Base-by-base conservation (phyloP, 441 rosid species). In the Melastoma candidum region DNA sequence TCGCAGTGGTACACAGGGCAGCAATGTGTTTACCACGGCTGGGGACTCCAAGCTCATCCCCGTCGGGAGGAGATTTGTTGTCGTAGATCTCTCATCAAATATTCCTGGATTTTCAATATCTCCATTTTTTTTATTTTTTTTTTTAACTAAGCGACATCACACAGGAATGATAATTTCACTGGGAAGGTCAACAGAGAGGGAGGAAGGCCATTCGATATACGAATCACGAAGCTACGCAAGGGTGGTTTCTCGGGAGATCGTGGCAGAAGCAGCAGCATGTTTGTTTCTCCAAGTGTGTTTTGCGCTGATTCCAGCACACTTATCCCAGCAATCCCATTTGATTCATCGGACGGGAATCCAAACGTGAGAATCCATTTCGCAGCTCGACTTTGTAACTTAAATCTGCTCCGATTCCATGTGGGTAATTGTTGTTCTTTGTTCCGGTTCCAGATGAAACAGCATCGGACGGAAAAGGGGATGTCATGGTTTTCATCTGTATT, bases 21-120 rank as follows among this genome's bases (percentile, higher is more conserved):
- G 62, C 95, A 87, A 59, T 87, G 93, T 64, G 95, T 83, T 1
- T 87, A 87, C 51, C 96, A 83, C 63, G 96, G 96, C 0, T 90
- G 90, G 95, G 3, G 77, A 77, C 53, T 83, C 96, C 57, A 83
- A 87, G 57, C 54, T 85, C 62, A 87, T 90, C 25, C 98, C 98
- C 85, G 47, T 84, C 66, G 65, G 80, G 81, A 74, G 71, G 75
- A 80, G 93, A 48, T 49, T 77, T 70, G 68, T 72, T 87, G 98
- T 29, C 36, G 36, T 29, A 29, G 36, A 29, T 29, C 22, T 17
- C 22, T 17, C 22, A 17, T 17, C 22, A 17, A 17, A 17, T 17
- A 17, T 17, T 17, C 22, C 36, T 29, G 36, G 36, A 29, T 3
- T 29, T 29, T 29, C 36, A 6, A 29, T 29, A 29, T 29, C 36